phyloP scores from a whole-genome alignment of 2,329 filamentous ascomycete genomes.

The Chaetomiaceae sp. region DNA sequence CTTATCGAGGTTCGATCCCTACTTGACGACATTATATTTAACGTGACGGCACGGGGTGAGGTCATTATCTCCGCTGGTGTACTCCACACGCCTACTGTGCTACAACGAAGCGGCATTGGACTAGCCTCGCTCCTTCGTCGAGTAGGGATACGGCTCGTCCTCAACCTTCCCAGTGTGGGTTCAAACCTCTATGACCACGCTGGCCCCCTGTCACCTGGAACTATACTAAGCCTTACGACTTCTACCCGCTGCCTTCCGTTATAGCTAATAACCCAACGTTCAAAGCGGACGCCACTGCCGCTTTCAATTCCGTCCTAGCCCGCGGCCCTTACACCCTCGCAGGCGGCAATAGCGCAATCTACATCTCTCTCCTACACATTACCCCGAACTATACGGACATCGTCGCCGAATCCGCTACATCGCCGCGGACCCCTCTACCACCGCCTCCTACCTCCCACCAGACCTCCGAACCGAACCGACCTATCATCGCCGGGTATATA shows the following conservation, averaged over 20 bases:
- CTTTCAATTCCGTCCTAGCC: constrained; percentile 29
- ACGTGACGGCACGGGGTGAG: constrained; percentile 26
- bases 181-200: constrained; percentile 37
- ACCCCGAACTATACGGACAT: constrained; percentile 12
- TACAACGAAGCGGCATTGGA: constrained; percentile 39
- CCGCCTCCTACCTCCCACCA: constrained; percentile 11
- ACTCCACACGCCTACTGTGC: constrained; percentile 37
- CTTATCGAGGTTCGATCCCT: constrained; percentile 15
- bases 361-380: constrained; percentile 20
- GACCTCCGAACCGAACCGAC: constrained; percentile 7
- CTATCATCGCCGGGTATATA: constrained; percentile 17
- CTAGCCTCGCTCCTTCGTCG: constrained; percentile 28
- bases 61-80: constrained; percentile 37
- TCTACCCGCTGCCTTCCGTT: constrained; percentile 10
- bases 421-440: constrained; percentile 1
- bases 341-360: constrained; percentile 29
- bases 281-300: constrained; percentile 28
- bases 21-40: constrained; percentile 19
- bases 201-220: constrained; percentile 21
- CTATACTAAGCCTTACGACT: constrained; percentile 18
- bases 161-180: constrained; percentile 55
- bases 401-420: constrained; percentile 10
- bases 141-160: constrained; percentile 44
- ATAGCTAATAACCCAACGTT: constrained; percentile 27
- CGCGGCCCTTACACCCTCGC: constrained; percentile 33